Base-by-base conservation (phyloP, 495 filamentous ascomycete genomes). In the Penicillium goetzii region DNA sequence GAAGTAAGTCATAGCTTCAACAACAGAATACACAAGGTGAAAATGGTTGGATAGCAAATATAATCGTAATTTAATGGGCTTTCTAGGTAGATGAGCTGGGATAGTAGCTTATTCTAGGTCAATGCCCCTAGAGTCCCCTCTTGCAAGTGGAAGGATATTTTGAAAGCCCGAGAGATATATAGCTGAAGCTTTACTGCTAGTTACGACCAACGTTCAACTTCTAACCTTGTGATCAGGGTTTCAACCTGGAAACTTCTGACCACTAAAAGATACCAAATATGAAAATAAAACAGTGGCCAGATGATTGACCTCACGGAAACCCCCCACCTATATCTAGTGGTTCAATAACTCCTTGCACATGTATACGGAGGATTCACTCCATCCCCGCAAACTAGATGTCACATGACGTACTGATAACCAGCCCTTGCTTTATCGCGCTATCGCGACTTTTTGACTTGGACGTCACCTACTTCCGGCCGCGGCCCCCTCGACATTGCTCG, bases 371-470 rank as follows among this genome's bases (percentile, higher is more conserved):
- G 1, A 33, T 26, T 8, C 17, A 60, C 17, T 41, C 19, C 21
- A 32, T 23, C 32, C 67, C 64, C 67, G 62, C 62, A 71, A 60
- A 62, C 43, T 47, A 11, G 4, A 8, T 5, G 47, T 32, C 67
- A 72, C 69, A 64, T 70, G 69, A 67, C 32, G 9, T 21, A 23
- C 55, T 52, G 68, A 70, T 70, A 67, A 56, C 51, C 55, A 60
- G 60, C 34, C 56, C 41, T 23, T 59, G 50, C 60, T 57, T 66
- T 72, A 69, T 72, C 69, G 67, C 38, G 30, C 59, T 61, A 59
- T 66, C 65, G 61, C 60, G 60, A 58, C 64, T 62, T 68, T 68
- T 64, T 40, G 58, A 58, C 59, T 47, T 59, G 47, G 38, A 62
- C 65, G 60, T 64, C 59, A 63, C 53, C 15, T 53, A 63, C 53